Evolutionary conservation across 352 stramenopile species (phyloP), one percentile per base, ranked within the genome.

Genomic region (Pythium biforme): DNA sequence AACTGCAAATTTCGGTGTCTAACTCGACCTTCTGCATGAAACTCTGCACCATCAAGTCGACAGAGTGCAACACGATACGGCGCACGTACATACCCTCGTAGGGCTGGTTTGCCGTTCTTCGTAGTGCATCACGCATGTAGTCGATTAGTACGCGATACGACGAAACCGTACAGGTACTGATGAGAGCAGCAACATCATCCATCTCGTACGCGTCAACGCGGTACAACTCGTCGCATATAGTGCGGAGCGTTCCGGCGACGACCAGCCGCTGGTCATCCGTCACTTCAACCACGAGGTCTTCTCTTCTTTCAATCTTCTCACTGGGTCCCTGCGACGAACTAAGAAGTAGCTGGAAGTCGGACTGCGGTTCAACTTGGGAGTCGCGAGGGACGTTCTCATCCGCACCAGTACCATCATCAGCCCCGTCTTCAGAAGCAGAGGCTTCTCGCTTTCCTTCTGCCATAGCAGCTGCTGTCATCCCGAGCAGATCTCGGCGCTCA

Each of bases 1-100:
- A 86, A 39, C 75, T 74, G 70, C 81, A 91, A 4, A 88, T 66
- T 4, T 82, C 72, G 34, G 69, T 73, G 62, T 91, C 68, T 22
- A 81, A 75, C 54, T 87, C 70, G n/a, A 90, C 75, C 29, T 76
- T 80, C 40, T 92, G 80, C 66, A 91, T 85, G 41, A 94, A 69
- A 45, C 79, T 90, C 54, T 92, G 72, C 15, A 92, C 82, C 49
- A 93, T 73, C 54, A 77, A 78, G 72, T 94, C 77, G 3, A 95
- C 65, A n/a, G 77, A 80, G 43, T 88, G 79, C 7, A 95, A 70
- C 27, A 89, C 73, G 68, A 95, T 85, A 0, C 86, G 82, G 19
- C 83, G 78, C 26, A 89, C 77, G 45, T 89, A 92, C 37, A 83
- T 23, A 4, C 39, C 50, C n/a, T 56, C 52, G 27, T 62, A 54